Base-by-base conservation (phyloP, 805 yeast genomes). In the Wickerhamomyces bisporus region DNA sequence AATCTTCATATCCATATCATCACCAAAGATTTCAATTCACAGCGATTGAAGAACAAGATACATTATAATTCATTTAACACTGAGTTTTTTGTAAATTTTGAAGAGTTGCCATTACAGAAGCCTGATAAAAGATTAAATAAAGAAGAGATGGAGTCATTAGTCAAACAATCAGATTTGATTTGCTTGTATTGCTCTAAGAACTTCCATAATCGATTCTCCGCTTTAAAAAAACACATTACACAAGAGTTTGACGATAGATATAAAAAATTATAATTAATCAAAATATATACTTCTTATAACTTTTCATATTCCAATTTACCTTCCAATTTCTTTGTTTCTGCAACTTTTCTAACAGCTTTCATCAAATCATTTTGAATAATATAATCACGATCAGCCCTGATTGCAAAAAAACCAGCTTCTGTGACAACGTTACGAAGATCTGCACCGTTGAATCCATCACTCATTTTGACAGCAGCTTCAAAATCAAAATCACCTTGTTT, bases 401-500 rank as follows among this genome's bases (percentile, higher is more conserved):
- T 93, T 38, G 98, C 98, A 52, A 89, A 87, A 67, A 93, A 93
- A 3, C 98, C 98, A 20, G 97, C 96, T 68, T 91, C 98, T n/a
- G 98, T 91, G 25, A 89, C 75, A 42, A 93, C 96, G 60, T 91
- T 91, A 63, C 98, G 80, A 52, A 91, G 82, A 73, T 91, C 98
- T 6, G 98, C 98, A 69, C 98, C 98, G 64, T 91, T 91, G 67
- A 93, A 93, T 2, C 98, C 98, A 65, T 91, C 98, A 62, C 95
- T 84, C 98, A 93, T 93, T 68, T 93, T 93, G 28, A 91, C 98
- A 26, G 87, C 84, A 13, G 96, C 95, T 66, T 93, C 98, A 54
- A 86, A 88, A 68, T 93, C 98, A 62, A 93, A 85, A 50, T 93
- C 98, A 47, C 98, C 98, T 47, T 80, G 83, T 59, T 91, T 91